Percentiles rank a stretch among this genome's conserved stretches.
Conservation (phyloP, 805 yeast species). For the Metschnikowia aberdeeniae region DNA sequence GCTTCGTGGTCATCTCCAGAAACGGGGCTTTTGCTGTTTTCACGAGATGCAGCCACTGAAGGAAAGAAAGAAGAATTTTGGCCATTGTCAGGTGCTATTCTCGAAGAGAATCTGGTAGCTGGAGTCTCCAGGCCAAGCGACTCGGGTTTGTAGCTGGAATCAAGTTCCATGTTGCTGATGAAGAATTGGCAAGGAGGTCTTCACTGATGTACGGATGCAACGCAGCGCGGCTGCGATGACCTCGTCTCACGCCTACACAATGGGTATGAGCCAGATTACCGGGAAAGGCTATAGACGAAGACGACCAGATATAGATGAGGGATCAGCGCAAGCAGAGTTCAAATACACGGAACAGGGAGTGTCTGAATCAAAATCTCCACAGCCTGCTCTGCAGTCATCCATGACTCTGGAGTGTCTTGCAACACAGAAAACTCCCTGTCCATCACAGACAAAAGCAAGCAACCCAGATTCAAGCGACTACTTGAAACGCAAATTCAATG, state of each 20-base stretch:
- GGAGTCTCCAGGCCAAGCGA: background rate
- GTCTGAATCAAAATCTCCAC: too few species aligned
- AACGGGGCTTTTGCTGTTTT: background rate
- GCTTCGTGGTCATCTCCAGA: background rate
- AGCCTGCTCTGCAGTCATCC: background rate
- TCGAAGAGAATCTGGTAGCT: conserved; percentile 13
- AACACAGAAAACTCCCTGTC: background rate
- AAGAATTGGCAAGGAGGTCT: background rate
- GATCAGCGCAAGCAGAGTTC: background rate
- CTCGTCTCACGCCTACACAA: background rate
- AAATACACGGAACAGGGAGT: too few species aligned
- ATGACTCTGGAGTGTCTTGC: background rate
- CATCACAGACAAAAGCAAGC: background rate
- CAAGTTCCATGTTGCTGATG: too few species aligned
- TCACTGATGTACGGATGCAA: conserved; percentile 5
- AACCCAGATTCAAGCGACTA: background rate
- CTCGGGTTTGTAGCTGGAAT: too few species aligned
- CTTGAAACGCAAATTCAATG: conserved; percentile 7
- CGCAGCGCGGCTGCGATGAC: background rate
- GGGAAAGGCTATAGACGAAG: conserved; percentile 7
- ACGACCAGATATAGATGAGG: conserved; percentile 2
- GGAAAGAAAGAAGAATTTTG: conserved; percentile 24
- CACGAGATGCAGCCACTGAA: conserved; percentile 5
- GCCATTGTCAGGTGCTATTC: conserved; percentile 25
- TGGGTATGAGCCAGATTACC: conserved; percentile 3